Evolutionary conservation across 2,329 filamentous ascomycete species (phyloP).

Genomic region (Fusarium subtropicale): DNA sequence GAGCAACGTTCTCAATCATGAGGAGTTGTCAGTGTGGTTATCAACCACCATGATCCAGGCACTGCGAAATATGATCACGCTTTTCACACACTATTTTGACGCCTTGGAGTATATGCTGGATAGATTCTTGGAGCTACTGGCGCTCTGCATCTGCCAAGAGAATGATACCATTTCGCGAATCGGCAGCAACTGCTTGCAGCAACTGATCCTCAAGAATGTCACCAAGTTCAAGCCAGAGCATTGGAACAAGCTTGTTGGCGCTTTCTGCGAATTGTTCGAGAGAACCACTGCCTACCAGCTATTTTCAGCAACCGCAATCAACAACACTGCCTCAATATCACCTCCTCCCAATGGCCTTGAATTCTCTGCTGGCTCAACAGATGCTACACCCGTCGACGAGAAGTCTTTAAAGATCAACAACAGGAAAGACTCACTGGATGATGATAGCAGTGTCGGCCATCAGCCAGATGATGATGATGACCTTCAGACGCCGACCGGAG

Average conservation of each 20-base stretch:
- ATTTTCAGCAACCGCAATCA: conserved; percentile 81
- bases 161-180: conserved; percentile 99
- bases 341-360: conserved; percentile 65
- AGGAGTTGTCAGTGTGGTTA: conserved; percentile 97
- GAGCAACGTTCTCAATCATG: conserved; percentile 93
- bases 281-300: conserved; percentile 94
- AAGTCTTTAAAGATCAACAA: conserved; percentile 73
- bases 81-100: conserved; percentile 99
- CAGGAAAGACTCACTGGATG: conserved; percentile 53
- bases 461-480: conserved; percentile 53
- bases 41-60: conserved; percentile 99
- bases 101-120: conserved; percentile 97
- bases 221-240: conserved; percentile 87
- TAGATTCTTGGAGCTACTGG: conserved; percentile 93
- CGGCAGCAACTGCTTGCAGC: conserved; percentile 96
- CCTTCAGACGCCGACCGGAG: conserved; percentile 49
- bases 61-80: conserved; percentile 95
- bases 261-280: conserved; percentile 96
- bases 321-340: conserved; percentile 63
- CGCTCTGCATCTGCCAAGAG: conserved; percentile 97
- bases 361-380: conserved; percentile 58
- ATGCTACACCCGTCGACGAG: conserved; percentile 60
- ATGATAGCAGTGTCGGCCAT: conserved; percentile 50
- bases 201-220: conserved; percentile 96
- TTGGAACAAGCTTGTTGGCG: conserved; percentile 94